Evolutionary conservation across 164 flowering plant genomes (phyloP).

Genomic region (Protea cynaroides): DNA sequence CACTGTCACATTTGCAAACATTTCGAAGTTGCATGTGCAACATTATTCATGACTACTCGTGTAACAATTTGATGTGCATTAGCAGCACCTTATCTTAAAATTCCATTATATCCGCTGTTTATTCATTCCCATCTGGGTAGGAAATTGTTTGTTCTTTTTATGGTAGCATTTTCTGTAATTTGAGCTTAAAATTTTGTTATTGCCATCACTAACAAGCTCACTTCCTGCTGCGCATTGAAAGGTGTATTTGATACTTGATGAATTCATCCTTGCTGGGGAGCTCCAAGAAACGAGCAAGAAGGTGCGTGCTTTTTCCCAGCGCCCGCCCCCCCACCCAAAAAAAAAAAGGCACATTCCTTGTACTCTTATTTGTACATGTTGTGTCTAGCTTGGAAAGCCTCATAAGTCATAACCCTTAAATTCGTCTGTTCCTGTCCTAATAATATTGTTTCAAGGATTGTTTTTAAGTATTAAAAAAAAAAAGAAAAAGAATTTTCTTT

Average conservation of each 20-base stretch:
- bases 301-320: slow-evolving; percentile 32
- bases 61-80: background rate
- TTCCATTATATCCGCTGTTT: background rate
- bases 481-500: no score
- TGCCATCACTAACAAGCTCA: background rate
- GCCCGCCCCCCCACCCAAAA: background rate
- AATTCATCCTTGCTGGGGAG: slow-evolving; percentile 98
- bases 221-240: slow-evolving; percentile 16
- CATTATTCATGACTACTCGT: background rate
- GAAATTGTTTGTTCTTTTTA: background rate
- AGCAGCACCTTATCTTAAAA: background rate
- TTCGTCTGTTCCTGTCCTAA: no score
- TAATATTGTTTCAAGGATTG: background rate
- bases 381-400: background rate
- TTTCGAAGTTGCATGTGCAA: background rate
- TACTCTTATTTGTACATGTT: background rate
- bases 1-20: background rate
- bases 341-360: no score
- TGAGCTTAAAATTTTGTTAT: background rate
- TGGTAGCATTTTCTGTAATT: background rate
- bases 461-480: no score
- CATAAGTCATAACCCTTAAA: background rate
- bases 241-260: slow-evolving; percentile 96
- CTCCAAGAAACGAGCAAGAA: slow-evolving; percentile 98
- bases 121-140: background rate